These are phyloP conservation scores for Rhynchosporium secalis DNA, from an alignment of 2,329 filamentous ascomycete species.

Conservation along the genomic window DNA sequence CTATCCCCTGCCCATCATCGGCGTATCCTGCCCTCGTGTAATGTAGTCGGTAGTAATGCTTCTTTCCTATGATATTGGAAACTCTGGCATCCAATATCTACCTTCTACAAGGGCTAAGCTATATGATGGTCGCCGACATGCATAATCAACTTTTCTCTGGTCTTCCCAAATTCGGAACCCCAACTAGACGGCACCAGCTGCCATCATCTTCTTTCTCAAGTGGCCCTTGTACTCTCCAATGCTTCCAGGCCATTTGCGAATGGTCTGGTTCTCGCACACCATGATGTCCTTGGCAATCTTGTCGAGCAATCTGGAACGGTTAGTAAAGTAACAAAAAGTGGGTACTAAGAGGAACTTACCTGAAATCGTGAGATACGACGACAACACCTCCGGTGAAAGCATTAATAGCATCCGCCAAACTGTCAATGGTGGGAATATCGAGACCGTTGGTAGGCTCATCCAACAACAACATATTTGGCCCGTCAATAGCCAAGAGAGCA, in stretches of 20 bases:
- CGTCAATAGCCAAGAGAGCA: constrained; percentile 89
- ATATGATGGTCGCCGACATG: constrained; percentile 24
- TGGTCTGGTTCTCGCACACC: constrained; percentile 97
- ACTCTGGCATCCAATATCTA: constrained; percentile 26
- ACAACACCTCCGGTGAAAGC: constrained; percentile 76
- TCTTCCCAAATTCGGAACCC: constrained; percentile 10
- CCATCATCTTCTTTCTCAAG: constrained; percentile 98
- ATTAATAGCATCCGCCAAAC: constrained; percentile 95
- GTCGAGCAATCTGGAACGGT: constrained; percentile 36
- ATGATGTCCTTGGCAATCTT: constrained; percentile 97
- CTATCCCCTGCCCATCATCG: constrained; percentile 28
- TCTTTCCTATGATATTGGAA: constrained; percentile 15
- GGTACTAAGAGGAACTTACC: constrained; percentile 56
- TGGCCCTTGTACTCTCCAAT: constrained; percentile 98
- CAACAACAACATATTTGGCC: constrained; percentile 95
- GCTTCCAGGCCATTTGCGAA: constrained; percentile 81
- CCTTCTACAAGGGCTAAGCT: constrained; percentile 23
- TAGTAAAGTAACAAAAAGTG: constrained; percentile 34
- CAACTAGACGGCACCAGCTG: constrained; percentile 76
- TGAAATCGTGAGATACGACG: constrained; percentile 83
- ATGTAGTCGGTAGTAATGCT: constrained; percentile 21
- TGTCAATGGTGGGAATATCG: constrained; percentile 98
- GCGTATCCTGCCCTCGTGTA: constrained; percentile 20
- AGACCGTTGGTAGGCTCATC: constrained; percentile 99
- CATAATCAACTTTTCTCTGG: constrained; percentile 30